Percentiles rank a stretch among this genome's conserved stretches.
Conservation (phyloP, 305 asterid species). For the Withania somnifera region DNA sequence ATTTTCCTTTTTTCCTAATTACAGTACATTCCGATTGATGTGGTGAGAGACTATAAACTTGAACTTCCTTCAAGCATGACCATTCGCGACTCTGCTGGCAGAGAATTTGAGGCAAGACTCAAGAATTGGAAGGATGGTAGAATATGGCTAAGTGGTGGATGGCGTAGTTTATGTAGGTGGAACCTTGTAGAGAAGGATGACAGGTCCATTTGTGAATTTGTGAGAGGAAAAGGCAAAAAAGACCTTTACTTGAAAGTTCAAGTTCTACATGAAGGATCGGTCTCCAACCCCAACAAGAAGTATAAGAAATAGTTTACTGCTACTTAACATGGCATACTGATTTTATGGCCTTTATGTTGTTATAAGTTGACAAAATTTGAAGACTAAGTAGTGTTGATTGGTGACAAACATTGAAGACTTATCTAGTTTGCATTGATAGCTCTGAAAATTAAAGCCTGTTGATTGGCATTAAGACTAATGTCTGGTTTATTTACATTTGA, state of each 20-base stretch:
- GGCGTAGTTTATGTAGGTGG: constrained; percentile 25
- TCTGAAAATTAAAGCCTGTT: not conserved
- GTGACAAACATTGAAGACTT: not conserved
- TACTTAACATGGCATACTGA: no score
- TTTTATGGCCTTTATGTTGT: not conserved
- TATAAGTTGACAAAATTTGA: not conserved
- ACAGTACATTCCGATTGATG: constrained; percentile 24
- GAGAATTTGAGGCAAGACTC: constrained; percentile 5
- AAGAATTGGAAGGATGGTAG: constrained; percentile 33
- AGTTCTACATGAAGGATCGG: no score
- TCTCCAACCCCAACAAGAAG: no score
- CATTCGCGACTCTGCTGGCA: constrained; percentile 18
- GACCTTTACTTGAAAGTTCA: constrained; percentile 6
- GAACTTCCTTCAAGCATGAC: constrained; percentile 1
- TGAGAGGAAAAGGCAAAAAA: not conserved
- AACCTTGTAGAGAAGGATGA: constrained; percentile 21
- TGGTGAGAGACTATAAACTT: constrained; percentile 8
- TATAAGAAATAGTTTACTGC: no score
- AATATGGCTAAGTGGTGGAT: constrained; percentile 27
- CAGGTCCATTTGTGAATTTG: constrained; percentile 36
- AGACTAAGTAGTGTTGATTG: not conserved
- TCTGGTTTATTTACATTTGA: not conserved
- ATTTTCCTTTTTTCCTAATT: not conserved
- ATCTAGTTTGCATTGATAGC: not conserved
- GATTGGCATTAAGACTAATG: not conserved